Percentiles rank a stretch among this genome's conserved stretches.
These are phyloP conservation scores for Furcasterigmium furcatum DNA, from an alignment of 2,329 filamentous ascomycete genomes.

Conservation along the genomic window DNA sequence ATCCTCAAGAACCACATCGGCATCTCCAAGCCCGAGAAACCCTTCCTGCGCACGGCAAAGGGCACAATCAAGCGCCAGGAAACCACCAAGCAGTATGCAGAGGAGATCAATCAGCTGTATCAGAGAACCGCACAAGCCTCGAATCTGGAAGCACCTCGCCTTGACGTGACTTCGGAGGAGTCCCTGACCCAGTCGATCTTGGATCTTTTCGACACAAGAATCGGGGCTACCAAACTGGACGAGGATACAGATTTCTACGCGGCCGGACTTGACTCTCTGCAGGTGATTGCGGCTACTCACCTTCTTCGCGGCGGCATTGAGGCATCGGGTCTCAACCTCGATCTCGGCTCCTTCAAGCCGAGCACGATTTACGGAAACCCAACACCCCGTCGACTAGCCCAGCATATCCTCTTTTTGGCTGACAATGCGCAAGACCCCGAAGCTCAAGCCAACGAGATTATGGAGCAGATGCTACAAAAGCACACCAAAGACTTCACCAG, in stretches of 20 bases:
- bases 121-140: constrained; percentile 15
- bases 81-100: constrained; percentile 35
- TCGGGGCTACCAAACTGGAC: constrained; percentile 11
- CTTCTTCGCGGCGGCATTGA: constrained; percentile 29
- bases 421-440: constrained; percentile 6
- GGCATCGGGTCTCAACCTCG: constrained; percentile 24
- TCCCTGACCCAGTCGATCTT: constrained; percentile 18
- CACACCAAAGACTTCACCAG: constrained; percentile 26
- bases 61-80: constrained; percentile 39
- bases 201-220: constrained; percentile 12
- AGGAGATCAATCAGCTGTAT: constrained; percentile 40
- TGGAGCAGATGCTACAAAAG: constrained; percentile 29
- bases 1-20: constrained; percentile 35
- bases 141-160: constrained; percentile 3
- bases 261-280: constrained; percentile 35
- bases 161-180: constrained; percentile 18
- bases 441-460: constrained; percentile 18
- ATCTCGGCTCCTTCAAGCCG: constrained; percentile 29
- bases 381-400: constrained; percentile 27
- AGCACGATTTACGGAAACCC: constrained; percentile 35
- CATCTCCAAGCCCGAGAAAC: constrained; percentile 34
- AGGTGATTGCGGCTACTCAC: constrained; percentile 32
- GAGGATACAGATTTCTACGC: constrained; percentile 32
- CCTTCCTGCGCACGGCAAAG: constrained; percentile 41
- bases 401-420: constrained; percentile 22